Base-by-base conservation (phyloP, 768 basidiomycete species). In the Naganishia onofrii region DNA sequence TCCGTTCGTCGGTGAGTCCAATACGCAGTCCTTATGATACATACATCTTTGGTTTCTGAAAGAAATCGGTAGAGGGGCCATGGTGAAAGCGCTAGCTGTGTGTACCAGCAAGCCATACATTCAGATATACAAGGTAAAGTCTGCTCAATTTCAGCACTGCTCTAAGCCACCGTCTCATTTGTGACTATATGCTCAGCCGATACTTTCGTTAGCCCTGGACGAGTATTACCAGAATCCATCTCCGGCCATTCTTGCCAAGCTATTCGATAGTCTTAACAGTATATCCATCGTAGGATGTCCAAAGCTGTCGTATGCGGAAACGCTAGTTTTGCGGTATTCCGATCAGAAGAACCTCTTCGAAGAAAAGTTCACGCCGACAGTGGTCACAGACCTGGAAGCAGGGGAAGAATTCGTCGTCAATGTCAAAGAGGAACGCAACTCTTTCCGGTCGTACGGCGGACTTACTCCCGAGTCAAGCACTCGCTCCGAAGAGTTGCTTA, bases 31-130 rank as follows among this genome's bases (percentile, higher is more conserved):
- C 15, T 12, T 28, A 29, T 48, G 48, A 48, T 8, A 48, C 7
- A 48, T 8, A 48, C 7, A 26, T 15, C 21, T 31, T 66, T 7
- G n/a, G 3, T 15, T 28, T 32, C 52, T 19, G 66, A 42, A 1
- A 17, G 26, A 26, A n/a, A 26, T 32, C 28, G 36, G 26, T 74
- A 94, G 94, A 83, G 94, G 94, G 66, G 94, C 94, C 0, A 87
- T 90, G 71, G 93, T 96, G 70, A 91, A 96, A 82, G 93, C 94
- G 1, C 85, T 97, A 82, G 94, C 94, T 28, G 90, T 97, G 71
- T 93, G 91, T 78, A 94, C 92, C 0, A 87, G 89, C 38, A 90
- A 93, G 81, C 92, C 94, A 0, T 96, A 90, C 79, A 93, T 97
- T 70, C 92, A 96, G 76, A 91, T 96, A 74, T 96, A 93, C 86